A percentile compares a stretch with the other conserved stretches of the same genome.
Evolutionary conservation across 2,329 filamentous ascomycete species (phyloP).

Genomic region (Penicillium expansum): DNA sequence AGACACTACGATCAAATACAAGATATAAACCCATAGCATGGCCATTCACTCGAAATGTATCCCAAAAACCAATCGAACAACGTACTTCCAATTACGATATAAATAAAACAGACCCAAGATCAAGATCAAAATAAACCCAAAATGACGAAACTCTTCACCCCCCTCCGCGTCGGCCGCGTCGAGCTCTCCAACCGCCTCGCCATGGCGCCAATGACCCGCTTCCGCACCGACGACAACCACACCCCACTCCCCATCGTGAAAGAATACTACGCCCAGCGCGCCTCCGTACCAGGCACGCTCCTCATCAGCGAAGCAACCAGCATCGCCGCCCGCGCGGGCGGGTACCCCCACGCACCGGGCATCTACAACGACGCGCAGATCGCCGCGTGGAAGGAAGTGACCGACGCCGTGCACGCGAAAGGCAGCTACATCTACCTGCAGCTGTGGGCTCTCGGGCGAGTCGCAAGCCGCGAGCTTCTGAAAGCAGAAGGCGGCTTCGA

Average conservation of each 20-base stretch:
- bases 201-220: constrained; percentile 59
- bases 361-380: constrained; percentile 59
- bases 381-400: constrained; percentile 59
- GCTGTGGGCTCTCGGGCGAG: constrained; percentile 61
- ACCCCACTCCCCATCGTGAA: constrained; percentile 45
- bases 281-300: constrained; percentile 53
- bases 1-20: neutral
- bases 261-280: constrained; percentile 57
- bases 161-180: constrained; percentile 43
- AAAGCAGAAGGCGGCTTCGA: constrained; percentile 13
- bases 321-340: constrained; percentile 48
- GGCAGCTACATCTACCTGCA: constrained; percentile 61
- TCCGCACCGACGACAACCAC: constrained; percentile 51
- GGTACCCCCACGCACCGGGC: constrained; percentile 55
- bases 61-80: neutral
- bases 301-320: constrained; percentile 59
- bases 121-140: too few species aligned
- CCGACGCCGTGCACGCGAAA: constrained; percentile 62
- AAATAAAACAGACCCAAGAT: neutral
- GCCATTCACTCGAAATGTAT: neutral
- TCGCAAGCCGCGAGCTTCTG: constrained; percentile 42
- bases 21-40: neutral
- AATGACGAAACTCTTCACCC: constrained; percentile 35
- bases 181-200: constrained; percentile 49
- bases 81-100: neutral